Evolutionary conservation across 257 asterid species (phyloP).

Genomic region (Penstemon barbatus): DNA sequence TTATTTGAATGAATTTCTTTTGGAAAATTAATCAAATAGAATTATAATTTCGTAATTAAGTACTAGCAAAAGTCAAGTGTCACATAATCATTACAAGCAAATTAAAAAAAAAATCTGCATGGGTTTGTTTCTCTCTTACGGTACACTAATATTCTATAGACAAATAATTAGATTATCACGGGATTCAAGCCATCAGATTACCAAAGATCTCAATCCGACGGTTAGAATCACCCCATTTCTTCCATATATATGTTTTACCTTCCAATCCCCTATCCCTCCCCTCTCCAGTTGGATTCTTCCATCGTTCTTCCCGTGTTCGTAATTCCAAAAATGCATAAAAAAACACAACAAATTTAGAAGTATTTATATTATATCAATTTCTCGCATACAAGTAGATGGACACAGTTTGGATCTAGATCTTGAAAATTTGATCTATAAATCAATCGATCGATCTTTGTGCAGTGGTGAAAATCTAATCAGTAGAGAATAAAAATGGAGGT

Average conservation of each 20-base stretch:
- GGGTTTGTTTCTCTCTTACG: no score
- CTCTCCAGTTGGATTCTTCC: constrained; percentile 26
- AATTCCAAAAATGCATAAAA: background rate
- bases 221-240: constrained; percentile 1
- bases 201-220: constrained; percentile 14
- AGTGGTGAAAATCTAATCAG: background rate
- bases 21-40: no score
- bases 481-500: constrained; percentile 33
- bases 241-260: no score
- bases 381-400: background rate
- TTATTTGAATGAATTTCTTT: no score
- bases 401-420: constrained; percentile 26
- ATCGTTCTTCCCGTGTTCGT: constrained; percentile 35
- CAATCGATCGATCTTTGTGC: constrained; percentile 2
- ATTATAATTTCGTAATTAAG: no score
- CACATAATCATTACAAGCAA: no score
- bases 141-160: no score
- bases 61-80: no score
- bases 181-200: constrained; percentile 17
- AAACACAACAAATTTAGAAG: no score
- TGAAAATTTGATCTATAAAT: constrained; percentile 1
- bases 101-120: no score
- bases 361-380: background rate
- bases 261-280: constrained; percentile 6
- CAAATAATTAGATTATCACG: no score